Evolutionary conservation across 2,329 filamentous ascomycete genomes (phyloP), one percentile per base, ranked within the genome.

Genomic region (Pestalotiopsis sp.): DNA sequence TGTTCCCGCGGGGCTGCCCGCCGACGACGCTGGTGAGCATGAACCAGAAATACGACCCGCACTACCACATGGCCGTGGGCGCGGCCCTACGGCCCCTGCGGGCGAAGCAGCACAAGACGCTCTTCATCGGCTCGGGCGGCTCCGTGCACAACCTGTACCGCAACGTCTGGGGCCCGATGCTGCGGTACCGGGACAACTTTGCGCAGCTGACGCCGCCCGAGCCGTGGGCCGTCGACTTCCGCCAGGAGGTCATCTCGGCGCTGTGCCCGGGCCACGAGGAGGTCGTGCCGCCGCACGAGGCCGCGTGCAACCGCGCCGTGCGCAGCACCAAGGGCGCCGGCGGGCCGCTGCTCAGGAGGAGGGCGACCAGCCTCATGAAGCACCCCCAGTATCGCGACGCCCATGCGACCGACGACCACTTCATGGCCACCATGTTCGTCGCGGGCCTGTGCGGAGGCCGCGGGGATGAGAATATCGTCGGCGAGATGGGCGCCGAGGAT

Each of bases 71-170:
- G 69, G 83, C 84, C 65, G 83, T 92, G 9, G 90, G 90, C 23
- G 80, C 83, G 0, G 83, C 87, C 0, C 81, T 92, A 4, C 83
- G 88, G 0, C 83, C 85, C 0, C 81, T 92, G 4, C 83, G 90
- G 2, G 75, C 81, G 36, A 82, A 88, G 74, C 83, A 82, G 52
- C 86, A 88, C 72, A 75, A 73, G 69, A 75, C 74, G 66, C 83
- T 93, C 1, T 78, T 93, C 65, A 84, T 89, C 68, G 87, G 87
- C 9, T 83, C 80, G 2, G 83, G 91, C 17, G 91, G 91, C 45
- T 87, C 90, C 0, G 90, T 93, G 0, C 91, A 92, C 78, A 93
- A 92, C 72, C 83, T 93, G 1, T 92, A 90, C 76, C 87, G 90
- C 20, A 92, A 93, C 75, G 76, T 83, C 57, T 92, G 90, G 90